phyloP scores from a whole-genome alignment of 306 rosid species.

The Hippophae tibetana region DNA sequence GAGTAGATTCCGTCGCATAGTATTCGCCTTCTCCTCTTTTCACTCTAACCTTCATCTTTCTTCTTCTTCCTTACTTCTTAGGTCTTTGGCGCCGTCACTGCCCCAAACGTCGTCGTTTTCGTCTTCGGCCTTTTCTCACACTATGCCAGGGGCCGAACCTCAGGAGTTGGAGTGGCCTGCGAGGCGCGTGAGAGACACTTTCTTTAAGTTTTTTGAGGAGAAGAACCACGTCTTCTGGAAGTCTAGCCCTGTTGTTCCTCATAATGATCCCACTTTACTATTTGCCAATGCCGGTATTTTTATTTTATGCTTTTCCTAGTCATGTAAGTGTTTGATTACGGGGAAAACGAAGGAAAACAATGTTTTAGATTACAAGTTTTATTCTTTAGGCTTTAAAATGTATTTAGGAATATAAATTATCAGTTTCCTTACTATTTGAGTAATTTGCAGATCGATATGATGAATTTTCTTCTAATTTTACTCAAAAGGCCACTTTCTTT shows the following conservation, averaged over 20 bases:
- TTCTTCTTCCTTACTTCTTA: not conserved
- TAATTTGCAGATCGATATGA: not conserved
- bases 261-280: constrained; percentile 82
- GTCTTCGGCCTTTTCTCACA: constrained; percentile 3
- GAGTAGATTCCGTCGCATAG: constrained; percentile 19
- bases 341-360: not conserved
- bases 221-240: constrained; percentile 46
- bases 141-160: constrained; percentile 20
- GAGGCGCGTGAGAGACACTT: constrained; percentile 33
- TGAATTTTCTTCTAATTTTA: no score
- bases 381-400: no score
- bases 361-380: no score
- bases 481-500: no score
- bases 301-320: not conserved
- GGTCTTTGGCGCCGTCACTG: constrained; percentile 21
- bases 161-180: constrained; percentile 43
- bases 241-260: constrained; percentile 90
- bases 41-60: not conserved
- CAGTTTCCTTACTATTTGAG: not conserved
- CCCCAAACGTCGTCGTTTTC: not conserved
- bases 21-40: constrained; percentile 3
- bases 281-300: constrained; percentile 78
- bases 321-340: not conserved
- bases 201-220: constrained; percentile 39
- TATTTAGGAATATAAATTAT: no score